Percentiles rank a stretch among this genome's conserved stretches.
Evolutionary conservation across 169 alveolate species (phyloP).

Genomic region (Plasmodium knowlesi): DNA sequence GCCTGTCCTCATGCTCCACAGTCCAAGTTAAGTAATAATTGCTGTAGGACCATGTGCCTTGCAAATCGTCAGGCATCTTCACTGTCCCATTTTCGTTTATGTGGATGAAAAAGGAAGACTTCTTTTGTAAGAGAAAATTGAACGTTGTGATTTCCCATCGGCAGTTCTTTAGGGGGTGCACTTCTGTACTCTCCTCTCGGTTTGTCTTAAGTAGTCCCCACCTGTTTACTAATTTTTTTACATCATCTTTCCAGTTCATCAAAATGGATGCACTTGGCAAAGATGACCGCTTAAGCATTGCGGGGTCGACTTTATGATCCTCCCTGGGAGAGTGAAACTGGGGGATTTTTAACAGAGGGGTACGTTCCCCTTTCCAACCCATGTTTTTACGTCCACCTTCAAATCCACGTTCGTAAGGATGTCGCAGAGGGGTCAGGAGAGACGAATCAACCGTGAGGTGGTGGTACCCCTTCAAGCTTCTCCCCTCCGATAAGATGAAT

Average conservation of each 20-base stretch:
- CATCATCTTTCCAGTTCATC: background rate
- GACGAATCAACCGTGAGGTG: background rate
- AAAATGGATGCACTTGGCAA: background rate
- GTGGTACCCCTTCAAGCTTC: background rate
- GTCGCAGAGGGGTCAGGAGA: background rate
- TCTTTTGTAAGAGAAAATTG: conserved; percentile 35
- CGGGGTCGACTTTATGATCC: background rate
- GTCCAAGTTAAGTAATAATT: conserved; percentile 48
- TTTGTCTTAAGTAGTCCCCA: background rate
- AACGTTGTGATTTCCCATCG: conserved; percentile 43
- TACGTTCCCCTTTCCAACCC: background rate
- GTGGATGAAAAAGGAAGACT: conserved; percentile 24
- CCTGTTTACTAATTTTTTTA: conserved; percentile 5
- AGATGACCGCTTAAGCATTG: background rate
- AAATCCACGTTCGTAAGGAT: background rate
- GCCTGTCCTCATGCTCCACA: background rate
- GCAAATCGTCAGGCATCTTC: conserved; percentile 1
- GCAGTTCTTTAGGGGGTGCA: conserved; percentile 56
- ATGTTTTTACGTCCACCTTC: background rate
- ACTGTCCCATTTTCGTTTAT: conserved; percentile 31
- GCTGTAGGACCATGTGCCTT: conserved; percentile 32
- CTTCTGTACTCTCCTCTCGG: background rate
- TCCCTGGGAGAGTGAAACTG: background rate
- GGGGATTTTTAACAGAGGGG: background rate
- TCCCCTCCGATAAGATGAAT: background rate